Percentiles rank a stretch among this genome's conserved stretches.
Evolutionary conservation across 495 filamentous ascomycete species (phyloP).

Genomic region (Echria macrotheca): DNA sequence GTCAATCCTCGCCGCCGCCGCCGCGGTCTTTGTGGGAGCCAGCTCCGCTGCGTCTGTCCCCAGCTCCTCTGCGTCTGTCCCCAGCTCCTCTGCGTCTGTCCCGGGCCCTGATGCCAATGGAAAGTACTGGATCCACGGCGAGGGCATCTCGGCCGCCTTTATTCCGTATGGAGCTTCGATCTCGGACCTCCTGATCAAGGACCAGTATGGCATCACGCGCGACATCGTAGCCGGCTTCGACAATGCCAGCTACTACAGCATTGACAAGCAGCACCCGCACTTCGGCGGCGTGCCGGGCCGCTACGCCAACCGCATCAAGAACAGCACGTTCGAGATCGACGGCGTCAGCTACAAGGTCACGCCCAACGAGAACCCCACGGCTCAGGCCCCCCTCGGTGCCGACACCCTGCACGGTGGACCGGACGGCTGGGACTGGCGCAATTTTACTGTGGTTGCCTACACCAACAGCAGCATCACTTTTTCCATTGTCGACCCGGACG

Average conservation of each 20-base stretch:
- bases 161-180: conserved; percentile 77
- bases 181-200: conserved; percentile 66
- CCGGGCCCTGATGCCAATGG: conserved; percentile 40
- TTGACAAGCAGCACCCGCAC: conserved; percentile 66
- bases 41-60: too few species aligned
- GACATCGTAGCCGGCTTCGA: conserved; percentile 79
- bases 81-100: too few species aligned
- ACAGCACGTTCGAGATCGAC: conserved; percentile 71
- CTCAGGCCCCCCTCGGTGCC: conserved; percentile 40
- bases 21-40: too few species aligned
- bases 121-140: conserved; percentile 67
- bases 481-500: conserved; percentile 65
- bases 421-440: conserved; percentile 74
- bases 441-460: conserved; percentile 70
- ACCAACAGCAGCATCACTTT: conserved; percentile 69
- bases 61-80: too few species aligned
- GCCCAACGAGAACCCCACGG: conserved; percentile 63
- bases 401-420: conserved; percentile 80
- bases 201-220: conserved; percentile 55
- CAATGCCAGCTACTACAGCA: conserved; percentile 63
- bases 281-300: conserved; percentile 73
- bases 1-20: too few species aligned
- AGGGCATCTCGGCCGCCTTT: conserved; percentile 67
- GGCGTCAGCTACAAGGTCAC: conserved; percentile 57
- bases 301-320: conserved; percentile 85